A percentile compares a stretch with the other conserved stretches of the same genome.
Conservation (phyloP, 768 basidiomycete species). For the Candolleomyces efflorescens region DNA sequence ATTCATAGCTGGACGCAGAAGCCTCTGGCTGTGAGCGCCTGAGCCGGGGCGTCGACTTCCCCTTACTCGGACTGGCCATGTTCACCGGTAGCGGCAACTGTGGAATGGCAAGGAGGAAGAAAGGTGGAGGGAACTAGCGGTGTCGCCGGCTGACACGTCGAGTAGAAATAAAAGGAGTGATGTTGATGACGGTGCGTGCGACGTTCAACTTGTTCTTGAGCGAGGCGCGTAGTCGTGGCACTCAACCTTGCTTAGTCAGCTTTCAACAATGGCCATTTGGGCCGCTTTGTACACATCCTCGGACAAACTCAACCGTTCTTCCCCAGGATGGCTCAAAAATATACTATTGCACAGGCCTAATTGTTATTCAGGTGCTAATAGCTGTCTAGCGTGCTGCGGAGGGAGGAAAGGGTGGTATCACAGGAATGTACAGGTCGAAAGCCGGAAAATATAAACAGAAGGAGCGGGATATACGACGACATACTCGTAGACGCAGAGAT, state of each 20-base stretch:
- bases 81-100: conserved; percentile 17
- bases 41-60: conserved; percentile 19
- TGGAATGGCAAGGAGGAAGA: conserved; percentile 3
- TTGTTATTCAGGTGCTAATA: too few species aligned
- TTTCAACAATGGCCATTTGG: not conserved
- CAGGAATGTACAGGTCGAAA: too few species aligned
- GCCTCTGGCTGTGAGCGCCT: conserved; percentile 15
- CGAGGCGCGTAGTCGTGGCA: not conserved
- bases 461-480: not conserved
- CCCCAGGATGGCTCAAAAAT: too few species aligned
- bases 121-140: conserved; percentile 2
- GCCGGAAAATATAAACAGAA: not conserved
- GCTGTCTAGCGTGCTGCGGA: too few species aligned
- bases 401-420: too few species aligned
- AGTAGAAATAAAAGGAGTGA: not conserved
- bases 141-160: not conserved
- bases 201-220: not conserved
- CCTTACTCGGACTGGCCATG: conserved; percentile 29
- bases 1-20: conserved; percentile 14
- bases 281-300: not conserved
- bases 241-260: not conserved
- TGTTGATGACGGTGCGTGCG: conserved; percentile 1
- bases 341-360: too few species aligned
- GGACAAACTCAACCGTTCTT: too few species aligned
- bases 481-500: not conserved